Base-by-base conservation (phyloP, 345 rosid species). In the Gossypium ekmanianum region DNA sequence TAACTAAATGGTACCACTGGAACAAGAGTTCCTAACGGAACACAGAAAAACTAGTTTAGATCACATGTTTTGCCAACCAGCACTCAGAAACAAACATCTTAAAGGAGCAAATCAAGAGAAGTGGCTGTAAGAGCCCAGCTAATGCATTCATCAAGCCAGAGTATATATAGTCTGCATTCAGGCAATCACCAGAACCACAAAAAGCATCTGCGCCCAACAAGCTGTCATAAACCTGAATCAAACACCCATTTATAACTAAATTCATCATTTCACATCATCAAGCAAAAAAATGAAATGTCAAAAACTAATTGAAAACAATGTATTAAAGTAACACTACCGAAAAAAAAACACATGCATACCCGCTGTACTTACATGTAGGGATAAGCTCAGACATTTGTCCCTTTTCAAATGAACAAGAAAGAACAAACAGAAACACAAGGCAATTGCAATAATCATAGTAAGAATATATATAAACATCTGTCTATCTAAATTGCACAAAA, bases 141-240 rank as follows among this genome's bases (percentile, higher is more conserved):
- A 84, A 89, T 81, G 83, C 90, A 91, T 81, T 91, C 90, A 93
- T 91, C 91, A 89, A 86, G 84, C 87, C 91, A 90, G 89, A 87
- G 87, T 66, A 74, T 83, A 86, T 74, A 84, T 79, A 81, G 76
- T 86, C 91, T 84, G 96, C 96, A 91, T 80, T 86, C 92, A 92
- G 68, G 88, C 79, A 80, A 86, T 89, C 97, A 93, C 93, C 91
- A 91, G 90, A 87, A 91, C 88, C 97, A 93, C 86, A 85, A 88
- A 84, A 89, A 89, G 90, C 96, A 92, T 89, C 97, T 88, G 87
- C 97, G 79, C 79, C 89, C 90, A 91, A 91, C 82, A 91, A 82
- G 93, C 92, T 89, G 90, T 91, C 89, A 90, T 62, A 88, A 85
- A 91, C 97, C 96, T 92, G 97, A 89, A 87, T 86, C 91, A 93